Base-by-base conservation (phyloP, 2,329 filamentous ascomycete genomes). In the Pseudocercospora vitis region DNA sequence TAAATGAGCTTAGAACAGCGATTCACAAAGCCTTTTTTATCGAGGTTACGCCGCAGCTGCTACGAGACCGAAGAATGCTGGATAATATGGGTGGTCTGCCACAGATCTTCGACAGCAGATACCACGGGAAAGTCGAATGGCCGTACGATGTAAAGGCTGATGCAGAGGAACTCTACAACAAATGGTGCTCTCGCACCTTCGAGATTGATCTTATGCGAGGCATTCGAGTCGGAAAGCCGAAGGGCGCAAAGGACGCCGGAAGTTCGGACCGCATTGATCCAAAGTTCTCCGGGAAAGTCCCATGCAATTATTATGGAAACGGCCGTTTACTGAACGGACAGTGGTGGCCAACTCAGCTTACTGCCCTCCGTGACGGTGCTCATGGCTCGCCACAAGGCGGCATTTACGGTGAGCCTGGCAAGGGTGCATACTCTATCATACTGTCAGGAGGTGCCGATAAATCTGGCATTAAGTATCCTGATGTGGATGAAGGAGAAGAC, bases 261-360 rank as follows among this genome's bases (percentile, higher is more conserved):
- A 23, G 62, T 63, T 14, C 66, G 16, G 56, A 60, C 48, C 52
- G 35, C 8, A 42, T 71, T 14, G 55, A 66, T 6, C 46, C 53
- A 0, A 63, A 55, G 5, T 72, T 62, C 39, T 45, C 18, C 6
- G 60, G 60, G 21, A 24, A 53, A 0, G 53, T 48, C 1, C 62
- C 70, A n/a, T n/a, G n/a, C 2, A 71, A 70, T 4, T 70, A 68
- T 48, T 65, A 70, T 32, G 77, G 77, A 2, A 62, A 74, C 8
- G 71, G 70, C 2, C 44, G 70, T 3, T 67, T 78, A 1, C 63
- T 77, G 0, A 72, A 74, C 7, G 76, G 77, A 0, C 74, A 77
- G 24, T 84, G 81, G 81, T 84, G 75, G 74, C 79, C 81, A 0
- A 71, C 72, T 0, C 80, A 81, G 55, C 67, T 79, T 0, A 76